Base-by-base conservation (phyloP, 306 rosid species). In the Trifolium pratense region DNA sequence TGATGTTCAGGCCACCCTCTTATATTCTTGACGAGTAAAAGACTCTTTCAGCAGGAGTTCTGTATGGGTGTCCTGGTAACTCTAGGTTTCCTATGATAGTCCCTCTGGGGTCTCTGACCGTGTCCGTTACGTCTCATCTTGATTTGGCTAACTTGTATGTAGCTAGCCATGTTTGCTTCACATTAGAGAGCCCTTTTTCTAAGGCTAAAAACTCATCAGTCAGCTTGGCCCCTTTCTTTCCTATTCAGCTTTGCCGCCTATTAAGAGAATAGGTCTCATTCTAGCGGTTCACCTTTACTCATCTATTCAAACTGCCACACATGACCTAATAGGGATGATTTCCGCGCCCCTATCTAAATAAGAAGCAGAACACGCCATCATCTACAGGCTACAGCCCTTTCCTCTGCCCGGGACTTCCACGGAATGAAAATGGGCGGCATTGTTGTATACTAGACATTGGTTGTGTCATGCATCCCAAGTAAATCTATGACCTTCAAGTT, bases 1-100 rank as follows among this genome's bases (percentile, higher is more conserved):
- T 56, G 13, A 64, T 78, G 42, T 46, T 66, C 40, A 15, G 15
- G 46, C 17, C 34, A 46, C 40, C 43, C 78, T 34, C 78, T 46
- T 64, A 55, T 55, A 46, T 5, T 65, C 64, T 65, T 26, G 31
- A 46, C 66, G 53, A 66, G n/a, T 15, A 5, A 36, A 23, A 43
- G 32, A 56, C 16, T 64, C 23, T 55, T 11, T 39, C 10, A 56
- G 63, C 43, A 42, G 2, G 39, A 71, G 34, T 64, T 53, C 17
- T 15, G 64, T 7, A n/a, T 16, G 13, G 10, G 6, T 18, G 10
- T 71, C 52, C 31, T 18, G 53, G 36, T 40, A 71, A 63, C 45
- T 46, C 25, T 59, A n/a, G 49, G 32, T 36, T 36, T 36, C 39
- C 39, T 36, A 8, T 36, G 39, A 36, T 36, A 4, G 1, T 36